Base-by-base conservation (phyloP, 495 filamentous ascomycete genomes). In the Haplographium delicatum region DNA sequence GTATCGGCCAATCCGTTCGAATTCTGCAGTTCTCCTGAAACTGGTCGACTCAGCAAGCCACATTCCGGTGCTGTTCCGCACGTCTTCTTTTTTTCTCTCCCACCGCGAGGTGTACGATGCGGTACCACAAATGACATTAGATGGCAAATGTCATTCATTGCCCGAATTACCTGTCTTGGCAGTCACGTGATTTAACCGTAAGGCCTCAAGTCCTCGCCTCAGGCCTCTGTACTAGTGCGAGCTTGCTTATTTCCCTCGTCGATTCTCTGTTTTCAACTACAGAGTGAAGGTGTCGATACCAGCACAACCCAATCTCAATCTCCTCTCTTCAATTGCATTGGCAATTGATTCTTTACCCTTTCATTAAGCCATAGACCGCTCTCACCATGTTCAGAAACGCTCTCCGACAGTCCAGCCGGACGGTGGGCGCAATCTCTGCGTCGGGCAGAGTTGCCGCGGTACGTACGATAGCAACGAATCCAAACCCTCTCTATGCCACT, bases 351-450 rank as follows among this genome's bases (percentile, higher is more conserved):
- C 49, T 48, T 55, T 40, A 46, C 45, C 47, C 28, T 52, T 40
- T 51, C 52, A 37, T 56, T 53, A 53, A 52, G 26, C 24, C 61
- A 63, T 34, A 61, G 48, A 61, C 28, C 25, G 4, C 45, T 51
- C 37, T 56, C 72, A 82, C 61, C 71, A 96, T 98, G 93, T 91
- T 97, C 81, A 89, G 90, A 73, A 95, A 88, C 85, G 91, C 91
- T 80, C 79, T 96, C 74, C 82, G 90, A 73, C 90, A 93, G 79
- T 90, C 88, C 69, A 85, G 84, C 78, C 89, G 90, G 77, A 84
- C 85, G 74, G 85, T 93, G 72, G 88, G 88, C 74, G 90, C 86
- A 72, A 79, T 91, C 76, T 87, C 90, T 85, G 85, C 88, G 66
- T 76, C 84, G 62, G 81, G 89, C 79, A 86, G 90, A 78, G 80